phyloP scores from a whole-genome alignment of 2,329 filamentous ascomycete genomes.

The Penicillium sp. region DNA sequence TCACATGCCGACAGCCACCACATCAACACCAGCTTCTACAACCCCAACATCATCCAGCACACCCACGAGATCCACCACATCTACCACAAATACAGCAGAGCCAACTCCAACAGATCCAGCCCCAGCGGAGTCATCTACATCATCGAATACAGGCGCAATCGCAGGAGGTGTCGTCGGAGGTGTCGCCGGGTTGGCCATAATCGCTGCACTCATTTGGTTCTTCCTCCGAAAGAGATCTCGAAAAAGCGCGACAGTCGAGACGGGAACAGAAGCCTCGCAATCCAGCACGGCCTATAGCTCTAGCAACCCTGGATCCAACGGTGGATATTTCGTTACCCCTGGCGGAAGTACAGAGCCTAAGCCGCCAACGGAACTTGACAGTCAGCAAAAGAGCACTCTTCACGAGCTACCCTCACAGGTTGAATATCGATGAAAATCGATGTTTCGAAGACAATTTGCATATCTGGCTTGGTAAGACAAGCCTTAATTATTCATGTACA shows the following conservation, averaged over 20 bases:
- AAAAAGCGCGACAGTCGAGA: not conserved
- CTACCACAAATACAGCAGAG: not conserved
- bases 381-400: not conserved
- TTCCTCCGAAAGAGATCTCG: conserved; percentile 6
- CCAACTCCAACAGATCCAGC: not conserved
- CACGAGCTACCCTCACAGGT: not conserved
- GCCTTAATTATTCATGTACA: not conserved
- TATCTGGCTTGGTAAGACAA: not conserved
- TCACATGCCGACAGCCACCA: not conserved
- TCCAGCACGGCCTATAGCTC: not conserved
- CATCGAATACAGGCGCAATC: conserved; percentile 5
- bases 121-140: not conserved
- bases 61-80: not conserved
- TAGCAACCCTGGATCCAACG: not conserved
- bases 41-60: not conserved
- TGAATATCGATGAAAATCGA: not conserved
- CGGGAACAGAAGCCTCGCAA: not conserved
- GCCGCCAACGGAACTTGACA: not conserved
- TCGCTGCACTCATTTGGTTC: conserved; percentile 16
- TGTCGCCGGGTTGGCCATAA: conserved; percentile 15
- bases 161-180: conserved; percentile 21
- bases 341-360: not conserved
- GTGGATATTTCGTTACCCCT: not conserved
- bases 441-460: not conserved
- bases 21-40: not conserved